Conservation (phyloP, 1,284 basidiomycete genomes). For the Filobasidium uniguttulatum region DNA sequence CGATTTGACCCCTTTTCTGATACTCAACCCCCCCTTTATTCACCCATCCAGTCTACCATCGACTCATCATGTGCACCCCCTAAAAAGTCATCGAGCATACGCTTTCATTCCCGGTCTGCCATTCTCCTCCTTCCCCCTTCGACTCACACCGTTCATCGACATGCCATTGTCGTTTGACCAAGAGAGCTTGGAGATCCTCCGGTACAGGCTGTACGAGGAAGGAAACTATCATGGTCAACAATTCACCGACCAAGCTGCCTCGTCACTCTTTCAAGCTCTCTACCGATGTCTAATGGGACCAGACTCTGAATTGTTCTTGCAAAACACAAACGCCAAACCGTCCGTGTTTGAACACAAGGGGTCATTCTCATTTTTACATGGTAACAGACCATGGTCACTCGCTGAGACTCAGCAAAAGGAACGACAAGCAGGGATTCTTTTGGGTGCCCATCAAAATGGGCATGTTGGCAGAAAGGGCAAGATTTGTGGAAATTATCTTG, state of each 20-base stretch:
- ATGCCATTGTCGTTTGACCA: too few species aligned
- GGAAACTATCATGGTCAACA: neutral
- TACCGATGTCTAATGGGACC: neutral
- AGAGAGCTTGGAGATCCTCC: neutral
- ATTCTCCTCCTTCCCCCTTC: too few species aligned
- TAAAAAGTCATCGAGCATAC: too few species aligned
- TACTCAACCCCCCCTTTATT: too few species aligned
- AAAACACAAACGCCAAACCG: neutral
- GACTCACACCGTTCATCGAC: too few species aligned
- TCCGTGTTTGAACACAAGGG: neutral
- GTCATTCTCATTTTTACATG: too few species aligned
- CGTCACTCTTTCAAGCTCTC: neutral
- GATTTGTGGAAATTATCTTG: conserved; percentile 3
- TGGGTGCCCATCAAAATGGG: neutral
- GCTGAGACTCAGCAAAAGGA: conserved; percentile 2
- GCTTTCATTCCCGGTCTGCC: too few species aligned
- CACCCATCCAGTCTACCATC: too few species aligned
- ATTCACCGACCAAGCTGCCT: neutral
- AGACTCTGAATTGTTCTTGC: conserved; percentile 1
- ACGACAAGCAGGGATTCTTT: neutral
- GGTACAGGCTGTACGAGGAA: neutral
- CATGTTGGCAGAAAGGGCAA: neutral
- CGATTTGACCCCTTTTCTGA: too few species aligned
- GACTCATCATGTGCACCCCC: too few species aligned
- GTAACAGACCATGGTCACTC: neutral